Percentiles rank a stretch among this genome's conserved stretches.
These are phyloP conservation scores for Aspergillus tubingensis DNA, from an alignment of 2,329 filamentous ascomycete species.

Conservation along the genomic window DNA sequence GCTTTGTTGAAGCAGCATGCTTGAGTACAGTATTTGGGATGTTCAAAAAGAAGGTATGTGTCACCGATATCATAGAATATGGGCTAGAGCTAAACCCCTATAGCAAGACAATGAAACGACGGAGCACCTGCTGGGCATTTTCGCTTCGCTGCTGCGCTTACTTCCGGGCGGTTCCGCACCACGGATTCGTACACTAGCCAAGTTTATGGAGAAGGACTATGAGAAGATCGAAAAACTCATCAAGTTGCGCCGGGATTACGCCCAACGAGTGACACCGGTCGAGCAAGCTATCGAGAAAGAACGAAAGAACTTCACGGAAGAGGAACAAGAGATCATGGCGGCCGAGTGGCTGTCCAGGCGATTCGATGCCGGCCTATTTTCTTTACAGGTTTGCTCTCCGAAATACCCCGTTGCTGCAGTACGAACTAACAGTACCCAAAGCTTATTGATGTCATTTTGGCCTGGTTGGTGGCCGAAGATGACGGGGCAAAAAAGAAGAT, in stretches of 20 bases:
- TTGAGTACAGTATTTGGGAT: conserved; percentile 82
- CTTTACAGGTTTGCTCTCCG: conserved; percentile 60
- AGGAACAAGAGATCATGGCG: conserved; percentile 63
- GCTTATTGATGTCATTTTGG: conserved; percentile 78
- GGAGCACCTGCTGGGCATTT: conserved; percentile 83
- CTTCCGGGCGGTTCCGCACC: conserved; percentile 75
- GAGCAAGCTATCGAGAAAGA: conserved; percentile 65
- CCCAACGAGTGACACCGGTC: conserved; percentile 61
- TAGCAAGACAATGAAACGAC: conserved; percentile 65
- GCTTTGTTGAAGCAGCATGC: conserved; percentile 78
- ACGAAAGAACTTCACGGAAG: conserved; percentile 55
- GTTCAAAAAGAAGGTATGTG: conserved; percentile 73
- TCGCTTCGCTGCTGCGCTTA: conserved; percentile 76
- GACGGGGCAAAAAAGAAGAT: conserved; percentile 69
- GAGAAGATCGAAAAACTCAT: conserved; percentile 77
- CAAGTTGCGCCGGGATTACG: conserved; percentile 70
- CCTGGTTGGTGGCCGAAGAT: conserved; percentile 92
- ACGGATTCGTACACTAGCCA: conserved; percentile 82
- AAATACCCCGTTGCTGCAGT: neutral
- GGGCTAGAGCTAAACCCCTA: conserved; percentile 20
- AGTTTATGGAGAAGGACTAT: conserved; percentile 94
- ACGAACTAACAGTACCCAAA: conserved; percentile 18
- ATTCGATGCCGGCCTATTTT: conserved; percentile 82
- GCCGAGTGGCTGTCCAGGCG: conserved; percentile 73
- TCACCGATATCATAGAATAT: neutral